A percentile compares a stretch with the other conserved stretches of the same genome.
phyloP scores from a whole-genome alignment of 2,329 filamentous ascomycete species.

The Metarhizium anisopliae region DNA sequence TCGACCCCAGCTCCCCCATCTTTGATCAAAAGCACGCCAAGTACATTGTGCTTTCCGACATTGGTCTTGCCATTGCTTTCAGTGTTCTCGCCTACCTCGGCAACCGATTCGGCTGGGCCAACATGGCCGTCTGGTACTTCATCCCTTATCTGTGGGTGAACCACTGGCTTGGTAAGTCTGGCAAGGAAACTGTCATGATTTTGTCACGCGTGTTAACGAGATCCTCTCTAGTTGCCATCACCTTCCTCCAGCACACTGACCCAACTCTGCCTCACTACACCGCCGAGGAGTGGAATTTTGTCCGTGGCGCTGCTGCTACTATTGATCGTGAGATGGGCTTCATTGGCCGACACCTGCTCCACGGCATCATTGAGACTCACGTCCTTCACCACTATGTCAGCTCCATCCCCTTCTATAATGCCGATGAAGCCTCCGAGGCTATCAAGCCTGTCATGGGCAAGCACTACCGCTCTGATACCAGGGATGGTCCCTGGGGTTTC shows the following conservation, averaged over 20 bases:
- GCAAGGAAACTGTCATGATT: background rate
- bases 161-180: constrained; percentile 89
- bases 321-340: constrained; percentile 98
- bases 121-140: constrained; percentile 91
- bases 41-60: constrained; percentile 75
- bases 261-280: constrained; percentile 89
- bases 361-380: constrained; percentile 96
- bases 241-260: constrained; percentile 95
- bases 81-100: constrained; percentile 59
- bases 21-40: constrained; percentile 89
- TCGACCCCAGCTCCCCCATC: constrained; percentile 76
- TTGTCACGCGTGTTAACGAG: constrained; percentile 16
- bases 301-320: constrained; percentile 86
- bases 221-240: constrained; percentile 79
- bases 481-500: constrained; percentile 75
- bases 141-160: constrained; percentile 96
- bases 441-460: constrained; percentile 92
- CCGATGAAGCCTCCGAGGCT: constrained; percentile 86
- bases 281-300: constrained; percentile 79
- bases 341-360: constrained; percentile 80
- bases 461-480: constrained; percentile 81
- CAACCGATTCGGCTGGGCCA: constrained; percentile 71
- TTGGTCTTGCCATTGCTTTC: constrained; percentile 61
- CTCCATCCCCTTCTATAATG: constrained; percentile 93
- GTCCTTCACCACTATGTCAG: constrained; percentile 97